Evolutionary conservation across 2,329 filamentous ascomycete genomes (phyloP).

Genomic region (Phoma sp.): DNA sequence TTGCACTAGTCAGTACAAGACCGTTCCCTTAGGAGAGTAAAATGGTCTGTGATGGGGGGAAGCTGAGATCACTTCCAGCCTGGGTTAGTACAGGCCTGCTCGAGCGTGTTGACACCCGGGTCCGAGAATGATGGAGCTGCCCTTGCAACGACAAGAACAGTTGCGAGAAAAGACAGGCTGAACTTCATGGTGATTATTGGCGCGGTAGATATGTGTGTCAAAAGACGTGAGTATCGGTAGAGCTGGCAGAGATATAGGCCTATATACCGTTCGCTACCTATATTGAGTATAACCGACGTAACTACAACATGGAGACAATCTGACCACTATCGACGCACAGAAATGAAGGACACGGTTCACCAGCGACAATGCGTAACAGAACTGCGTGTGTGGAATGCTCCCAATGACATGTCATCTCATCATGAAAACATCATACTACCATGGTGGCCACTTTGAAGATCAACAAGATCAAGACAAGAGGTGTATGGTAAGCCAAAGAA

Average conservation of each 20-base stretch:
- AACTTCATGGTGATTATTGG: not conserved
- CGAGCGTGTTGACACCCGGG: too few relatives aligned
- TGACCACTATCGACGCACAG: not conserved
- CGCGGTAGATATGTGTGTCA: too few relatives aligned
- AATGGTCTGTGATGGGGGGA: too few relatives aligned
- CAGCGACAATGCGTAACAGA: not conserved
- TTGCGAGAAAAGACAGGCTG: not conserved
- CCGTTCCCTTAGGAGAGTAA: too few relatives aligned
- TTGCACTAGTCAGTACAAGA: too few relatives aligned
- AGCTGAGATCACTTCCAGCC: too few relatives aligned
- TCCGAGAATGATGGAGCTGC: not conserved
- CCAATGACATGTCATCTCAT: not conserved
- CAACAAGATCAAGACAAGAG: too few relatives aligned
- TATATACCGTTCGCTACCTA: too few relatives aligned
- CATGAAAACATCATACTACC: not conserved
- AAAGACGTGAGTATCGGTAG: too few relatives aligned
- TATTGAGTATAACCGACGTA: not conserved
- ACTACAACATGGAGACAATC: not conserved
- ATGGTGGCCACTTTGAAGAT: not conserved
- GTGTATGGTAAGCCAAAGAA: too few relatives aligned
- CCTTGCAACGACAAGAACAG: not conserved
- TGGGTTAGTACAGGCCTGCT: too few relatives aligned
- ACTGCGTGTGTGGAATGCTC: not conserved
- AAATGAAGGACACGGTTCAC: not conserved
- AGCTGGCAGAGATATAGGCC: too few relatives aligned